A percentile compares a stretch with the other conserved stretches of the same genome.
Conservation (phyloP, 2,329 filamentous ascomycete species). For the Rutstroemia sydowiana region DNA sequence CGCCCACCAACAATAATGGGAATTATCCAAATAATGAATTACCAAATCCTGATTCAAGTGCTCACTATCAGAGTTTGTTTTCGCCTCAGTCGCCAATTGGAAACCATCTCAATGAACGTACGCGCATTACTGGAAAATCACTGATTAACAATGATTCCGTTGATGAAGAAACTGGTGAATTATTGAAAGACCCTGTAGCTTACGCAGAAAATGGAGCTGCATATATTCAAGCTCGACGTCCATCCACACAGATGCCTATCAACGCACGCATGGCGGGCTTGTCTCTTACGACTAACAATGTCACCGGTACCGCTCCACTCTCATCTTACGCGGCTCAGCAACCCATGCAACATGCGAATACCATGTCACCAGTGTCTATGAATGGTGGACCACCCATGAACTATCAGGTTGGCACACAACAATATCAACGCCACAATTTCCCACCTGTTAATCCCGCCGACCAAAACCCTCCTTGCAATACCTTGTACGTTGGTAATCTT, state of each 20-base stretch:
- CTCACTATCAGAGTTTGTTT: conserved; percentile 57
- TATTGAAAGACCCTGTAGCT: conserved; percentile 65
- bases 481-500: conserved; percentile 93
- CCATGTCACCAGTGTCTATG: conserved; percentile 51
- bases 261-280: conserved; percentile 56
- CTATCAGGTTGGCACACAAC: conserved; percentile 48
- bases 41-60: conserved; percentile 46
- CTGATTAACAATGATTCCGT: conserved; percentile 63
- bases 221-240: conserved; percentile 49
- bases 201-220: conserved; percentile 65
- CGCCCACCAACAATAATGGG: conserved; percentile 51
- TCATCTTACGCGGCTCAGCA: conserved; percentile 21
- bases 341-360: conserved; percentile 31
- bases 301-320: conserved; percentile 30
- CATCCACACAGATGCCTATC: conserved; percentile 65
- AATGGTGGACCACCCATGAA: conserved; percentile 36
- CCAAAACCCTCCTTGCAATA: conserved; percentile 96
- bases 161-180: conserved; percentile 62
- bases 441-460: conserved; percentile 91
- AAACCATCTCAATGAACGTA: conserved; percentile 57
- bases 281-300: conserved; percentile 61
- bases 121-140: conserved; percentile 58
- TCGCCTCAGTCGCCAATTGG: conserved; percentile 68
- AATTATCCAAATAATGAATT: conserved; percentile 51
- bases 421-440: conserved; percentile 59